Conservation (phyloP, 352 stramenopile genomes). For the Phytophthora ramorum region DNA sequence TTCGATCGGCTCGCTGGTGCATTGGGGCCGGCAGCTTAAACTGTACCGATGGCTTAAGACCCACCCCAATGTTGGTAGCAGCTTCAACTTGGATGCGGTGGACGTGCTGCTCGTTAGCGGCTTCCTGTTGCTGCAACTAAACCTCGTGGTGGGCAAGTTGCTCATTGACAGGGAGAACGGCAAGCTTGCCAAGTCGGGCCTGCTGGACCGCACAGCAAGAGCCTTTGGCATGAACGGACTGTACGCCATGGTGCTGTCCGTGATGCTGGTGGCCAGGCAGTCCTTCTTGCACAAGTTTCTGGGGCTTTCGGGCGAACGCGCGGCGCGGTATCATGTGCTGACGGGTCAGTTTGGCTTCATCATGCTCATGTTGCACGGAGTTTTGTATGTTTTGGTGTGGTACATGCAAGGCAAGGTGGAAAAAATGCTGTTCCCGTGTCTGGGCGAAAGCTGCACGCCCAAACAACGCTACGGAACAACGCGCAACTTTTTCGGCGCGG, state of each 20-base stretch:
- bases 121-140: constrained; percentile 68
- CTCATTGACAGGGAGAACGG: constrained; percentile 68
- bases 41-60: constrained; percentile 37
- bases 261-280: constrained; percentile 63
- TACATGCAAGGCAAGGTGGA: constrained; percentile 53
- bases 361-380: constrained; percentile 55
- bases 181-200: constrained; percentile 68
- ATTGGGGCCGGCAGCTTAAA: constrained; percentile 17
- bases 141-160: constrained; percentile 69
- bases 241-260: constrained; percentile 59
- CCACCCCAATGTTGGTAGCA: constrained; percentile 27
- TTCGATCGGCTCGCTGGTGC: constrained; percentile 14
- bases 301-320: constrained; percentile 60
- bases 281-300: constrained; percentile 77
- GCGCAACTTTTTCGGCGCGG: constrained; percentile 70
- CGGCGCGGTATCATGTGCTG: constrained; percentile 67
- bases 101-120: constrained; percentile 49
- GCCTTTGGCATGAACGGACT: constrained; percentile 77
- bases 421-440: constrained; percentile 66
- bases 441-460: constrained; percentile 38
- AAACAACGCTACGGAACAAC: constrained; percentile 59
- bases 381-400: constrained; percentile 65
- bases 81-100: constrained; percentile 48
- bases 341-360: constrained; percentile 60
- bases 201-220: constrained; percentile 54